Conservation (phyloP, 2,329 filamentous ascomycete genomes). For the Paracoccidioides lutzii region DNA sequence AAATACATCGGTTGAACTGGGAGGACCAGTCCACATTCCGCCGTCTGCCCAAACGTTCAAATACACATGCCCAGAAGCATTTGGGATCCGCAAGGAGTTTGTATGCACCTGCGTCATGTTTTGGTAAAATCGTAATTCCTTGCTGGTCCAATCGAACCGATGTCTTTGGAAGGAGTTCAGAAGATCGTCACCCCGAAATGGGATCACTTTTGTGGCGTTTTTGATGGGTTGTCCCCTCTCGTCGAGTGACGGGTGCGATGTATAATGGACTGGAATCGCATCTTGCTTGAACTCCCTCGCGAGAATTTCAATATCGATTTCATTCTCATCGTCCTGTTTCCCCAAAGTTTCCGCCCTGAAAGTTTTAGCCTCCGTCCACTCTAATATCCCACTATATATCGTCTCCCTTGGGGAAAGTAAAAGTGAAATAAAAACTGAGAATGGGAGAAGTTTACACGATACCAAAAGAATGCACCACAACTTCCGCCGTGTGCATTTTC, state of each 20-base stretch:
- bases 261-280: conserved; percentile 18
- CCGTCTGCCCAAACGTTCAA: conserved; percentile 22
- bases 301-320: conserved; percentile 20
- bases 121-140: conserved; percentile 17
- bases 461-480: conserved; percentile 21
- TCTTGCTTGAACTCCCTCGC: conserved; percentile 15
- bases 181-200: conserved; percentile 9
- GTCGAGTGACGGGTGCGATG: conserved; percentile 16
- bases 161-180: conserved; percentile 14
- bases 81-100: conserved; percentile 12
- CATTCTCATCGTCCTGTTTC: conserved; percentile 16
- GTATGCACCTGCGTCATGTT: conserved; percentile 14
- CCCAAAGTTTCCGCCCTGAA: not conserved
- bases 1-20: conserved; percentile 17
- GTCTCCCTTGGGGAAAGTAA: not conserved
- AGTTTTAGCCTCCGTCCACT: not conserved
- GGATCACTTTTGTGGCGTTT: conserved; percentile 15
- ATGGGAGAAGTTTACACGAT: conserved; percentile 13
- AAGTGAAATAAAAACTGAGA: not conserved
- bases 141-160: conserved; percentile 17
- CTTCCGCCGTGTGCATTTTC: conserved; percentile 17
- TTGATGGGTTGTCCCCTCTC: conserved; percentile 11
- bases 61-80: conserved; percentile 14
- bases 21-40: conserved; percentile 17
- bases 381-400: not conserved